Conservation (phyloP, 1,139 yeast genomes). For the Petasospora fabianii region DNA sequence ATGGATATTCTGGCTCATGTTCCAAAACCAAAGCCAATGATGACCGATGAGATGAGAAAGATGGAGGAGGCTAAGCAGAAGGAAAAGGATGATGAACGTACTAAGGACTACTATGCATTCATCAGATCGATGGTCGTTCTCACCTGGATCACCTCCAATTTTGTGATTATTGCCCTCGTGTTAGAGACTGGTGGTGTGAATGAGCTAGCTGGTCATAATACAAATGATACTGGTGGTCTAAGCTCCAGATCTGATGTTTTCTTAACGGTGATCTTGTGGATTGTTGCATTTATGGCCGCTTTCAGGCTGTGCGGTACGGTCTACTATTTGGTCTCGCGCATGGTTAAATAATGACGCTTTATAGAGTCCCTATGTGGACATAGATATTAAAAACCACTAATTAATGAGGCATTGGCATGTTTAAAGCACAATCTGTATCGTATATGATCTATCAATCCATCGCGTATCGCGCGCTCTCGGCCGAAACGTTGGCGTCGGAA, state of each 20-base stretch:
- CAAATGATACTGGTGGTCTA: conserved; percentile 33
- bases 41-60: conserved; percentile 34
- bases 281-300: conserved; percentile 76
- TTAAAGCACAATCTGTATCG: background rate
- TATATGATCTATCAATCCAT: too few relatives aligned
- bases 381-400: too few relatives aligned
- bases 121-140: conserved; percentile 78
- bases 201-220: conserved; percentile 30
- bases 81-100: conserved; percentile 49
- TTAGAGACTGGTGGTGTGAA: conserved; percentile 58
- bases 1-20: conserved; percentile 52
- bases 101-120: conserved; percentile 69
- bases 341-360: conserved; percentile 29
- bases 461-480: too few relatives aligned
- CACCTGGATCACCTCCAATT: conserved; percentile 76
- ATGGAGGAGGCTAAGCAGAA: conserved; percentile 30
- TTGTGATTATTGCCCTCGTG: conserved; percentile 66
- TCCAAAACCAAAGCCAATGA: conserved; percentile 39
- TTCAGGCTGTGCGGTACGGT: conserved; percentile 69
- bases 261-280: conserved; percentile 73
- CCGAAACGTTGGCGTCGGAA: too few relatives aligned
- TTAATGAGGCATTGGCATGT: too few relatives aligned
- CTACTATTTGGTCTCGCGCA: conserved; percentile 48
- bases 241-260: conserved; percentile 46
- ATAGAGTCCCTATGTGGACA: too few relatives aligned